Base-by-base conservation (phyloP, 2,329 filamentous ascomycete species). In the Chlorencoelia australis region DNA sequence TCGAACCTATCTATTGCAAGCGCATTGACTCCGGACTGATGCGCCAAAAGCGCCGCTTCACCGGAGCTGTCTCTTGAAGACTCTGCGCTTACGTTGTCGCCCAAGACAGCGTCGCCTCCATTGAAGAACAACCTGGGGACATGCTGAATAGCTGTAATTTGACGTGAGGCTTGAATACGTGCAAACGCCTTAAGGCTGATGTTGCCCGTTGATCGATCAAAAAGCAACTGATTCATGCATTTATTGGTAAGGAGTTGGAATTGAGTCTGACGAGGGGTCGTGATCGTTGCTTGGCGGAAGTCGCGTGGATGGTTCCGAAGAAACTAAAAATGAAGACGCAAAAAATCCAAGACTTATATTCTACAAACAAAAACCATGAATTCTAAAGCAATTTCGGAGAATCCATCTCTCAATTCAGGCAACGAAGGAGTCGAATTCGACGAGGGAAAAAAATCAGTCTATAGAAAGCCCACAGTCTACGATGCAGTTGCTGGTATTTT, bases 1-100 rank as follows among this genome's bases (percentile, higher is more conserved):
- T 91, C 83, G 52, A 91, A 40, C 25, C 33, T 86, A 52, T 95
- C 88, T 25, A 94, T 70, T 0, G 82, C 77, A 26, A 95, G 64
- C 25, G 80, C 75, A 53, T 81, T 91, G 24, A 88, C 82, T 10
- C 87, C 87, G 4, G 83, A 73, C 36, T 74, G 71, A 59, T 94
- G 87, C 1, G 86, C 83, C 66, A 69, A 70, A 41, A 60, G 32
- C 53, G 43, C 36, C 11, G 28, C 19, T 41, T 52, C 40, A 35
- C 33, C 29, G 5, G 36, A 16, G 16, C 30, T 25, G 10, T 19
- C 20, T 15, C 24, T n/a, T 19, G 42, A 20, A 20, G 33, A 30
- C 16, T 37, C 19, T 22, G 19, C 20, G 9, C 19, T 32, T 16
- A 14, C 27, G 27, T 7, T 22, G 15, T 36, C 30, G 14, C 38